Conservation (phyloP, 2,329 filamentous ascomycete genomes). For the Sporothrix dimorphospora region DNA sequence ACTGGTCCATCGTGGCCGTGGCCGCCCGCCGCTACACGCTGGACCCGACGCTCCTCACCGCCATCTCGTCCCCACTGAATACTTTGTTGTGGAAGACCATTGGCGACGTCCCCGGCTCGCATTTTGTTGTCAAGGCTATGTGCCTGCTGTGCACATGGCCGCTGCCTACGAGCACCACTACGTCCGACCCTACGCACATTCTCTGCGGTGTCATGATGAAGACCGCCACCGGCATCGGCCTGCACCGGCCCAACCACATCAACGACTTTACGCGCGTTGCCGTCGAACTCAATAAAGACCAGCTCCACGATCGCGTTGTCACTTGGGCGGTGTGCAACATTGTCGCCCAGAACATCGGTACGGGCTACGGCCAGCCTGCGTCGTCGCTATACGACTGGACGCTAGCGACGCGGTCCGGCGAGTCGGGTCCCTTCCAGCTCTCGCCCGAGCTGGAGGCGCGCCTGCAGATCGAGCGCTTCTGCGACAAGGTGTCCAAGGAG, state of each 20-base stretch:
- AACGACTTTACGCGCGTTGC: constrained; percentile 80
- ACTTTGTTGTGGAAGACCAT: constrained; percentile 77
- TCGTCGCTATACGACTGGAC: constrained; percentile 79
- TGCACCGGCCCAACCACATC: constrained; percentile 79
- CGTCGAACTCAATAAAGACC: constrained; percentile 75
- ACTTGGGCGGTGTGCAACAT: constrained; percentile 89
- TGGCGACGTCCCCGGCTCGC: constrained; percentile 74
- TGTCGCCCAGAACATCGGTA: constrained; percentile 79
- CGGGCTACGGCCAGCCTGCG: constrained; percentile 79
- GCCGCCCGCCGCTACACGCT: constrained; percentile 70
- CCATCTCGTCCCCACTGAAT: constrained; percentile 69
- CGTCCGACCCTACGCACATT: constrained; percentile 80
- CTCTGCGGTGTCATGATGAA: constrained; percentile 86
- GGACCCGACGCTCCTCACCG: constrained; percentile 66
- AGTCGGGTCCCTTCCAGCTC: constrained; percentile 62
- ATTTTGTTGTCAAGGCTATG: constrained; percentile 79
- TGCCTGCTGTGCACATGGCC: constrained; percentile 83
- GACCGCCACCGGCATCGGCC: constrained; percentile 78
- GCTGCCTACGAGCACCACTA: constrained; percentile 77
- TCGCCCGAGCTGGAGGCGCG: constrained; percentile 67
- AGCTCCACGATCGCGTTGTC: constrained; percentile 75
- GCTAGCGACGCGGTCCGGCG: constrained; percentile 62
- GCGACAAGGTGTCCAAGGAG: constrained; percentile 76
- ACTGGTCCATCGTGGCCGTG: constrained; percentile 81
- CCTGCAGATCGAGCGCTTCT: constrained; percentile 73